Evolutionary conservation across 2,329 filamentous ascomycete genomes (phyloP).

Genomic region (Beauveria sp.): DNA sequence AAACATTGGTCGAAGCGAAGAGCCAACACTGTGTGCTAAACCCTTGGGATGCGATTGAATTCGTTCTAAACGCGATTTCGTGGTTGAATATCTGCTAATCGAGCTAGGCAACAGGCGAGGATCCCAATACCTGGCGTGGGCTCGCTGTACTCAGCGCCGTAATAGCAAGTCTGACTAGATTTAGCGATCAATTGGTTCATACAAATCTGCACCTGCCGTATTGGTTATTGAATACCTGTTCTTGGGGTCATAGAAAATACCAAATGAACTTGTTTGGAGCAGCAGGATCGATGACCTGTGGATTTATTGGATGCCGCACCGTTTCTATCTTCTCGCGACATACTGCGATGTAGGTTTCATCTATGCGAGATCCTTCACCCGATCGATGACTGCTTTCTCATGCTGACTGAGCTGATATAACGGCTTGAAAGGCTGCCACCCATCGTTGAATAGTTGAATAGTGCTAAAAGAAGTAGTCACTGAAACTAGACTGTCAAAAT

Average conservation of each 20-base stretch:
- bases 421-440: background rate
- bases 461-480: background rate
- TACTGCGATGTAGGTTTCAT: background rate
- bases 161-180: slow-evolving; percentile 56
- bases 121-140: slow-evolving; percentile 58
- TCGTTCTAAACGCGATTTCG: slow-evolving; percentile 73
- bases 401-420: background rate
- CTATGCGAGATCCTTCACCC: background rate
- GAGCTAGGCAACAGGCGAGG: slow-evolving; percentile 51
- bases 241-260: slow-evolving; percentile 52
- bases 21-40: slow-evolving; percentile 83
- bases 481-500: background rate
- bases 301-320: slow-evolving; percentile 17
- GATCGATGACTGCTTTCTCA: slow-evolving; percentile 1
- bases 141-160: slow-evolving; percentile 63
- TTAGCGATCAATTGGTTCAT: background rate
- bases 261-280: background rate
- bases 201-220: background rate
- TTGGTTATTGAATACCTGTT: slow-evolving; percentile 41
- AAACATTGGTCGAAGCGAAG: slow-evolving; percentile 86
- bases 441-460: background rate
- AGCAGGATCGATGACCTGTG: slow-evolving; percentile 33
- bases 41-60: slow-evolving; percentile 77
- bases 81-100: slow-evolving; percentile 80
- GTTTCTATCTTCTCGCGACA: background rate